Evolutionary conservation across 2,329 filamentous ascomycete species (phyloP), one percentile per base, ranked within the genome.

Genomic region (Ophiostoma ulmi): DNA sequence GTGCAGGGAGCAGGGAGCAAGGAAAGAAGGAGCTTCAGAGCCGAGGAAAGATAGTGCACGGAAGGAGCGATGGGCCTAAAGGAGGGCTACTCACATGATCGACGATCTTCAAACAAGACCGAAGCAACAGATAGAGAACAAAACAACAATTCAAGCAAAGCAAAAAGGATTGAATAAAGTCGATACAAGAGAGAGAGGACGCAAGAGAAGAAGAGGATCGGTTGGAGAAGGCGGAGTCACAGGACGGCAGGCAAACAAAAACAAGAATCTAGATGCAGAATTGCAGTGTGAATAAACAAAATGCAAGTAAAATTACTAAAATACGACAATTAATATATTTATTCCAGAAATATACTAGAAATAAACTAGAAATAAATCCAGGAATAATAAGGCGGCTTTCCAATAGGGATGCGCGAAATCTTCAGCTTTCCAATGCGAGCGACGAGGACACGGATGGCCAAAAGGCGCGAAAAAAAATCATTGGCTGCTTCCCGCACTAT

Each of bases 401-500:
- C 48, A 70, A 70, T 70, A 66, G 55, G 67, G 70, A 65, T 67
- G 70, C 69, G 65, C 10, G 70, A 71, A 65, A 71, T 68, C 58
- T 69, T 66, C 58, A 72, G 68, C 68, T 72, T 31, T 61, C 17
- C 52, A 36, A 36, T 61, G 64, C 69, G 44, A 70, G 31, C 70
- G 41, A 71, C 36, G 31, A 31, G 31, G 31, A 31, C 31, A 31
- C 31, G 52, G 38, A 8, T n/a, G 65, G 64, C n/a, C 64, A 6
- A 70, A 64, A 44, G 22, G 69, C 68, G 61, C 69, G 64, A 58
- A 71, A 72, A 72, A 71, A 68, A 67, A 36, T 48, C 69, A 71
- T 68, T 69, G 70, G 70, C 71, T 69, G 67, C 63, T n/a, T 52
- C 41, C 41, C 36, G 36, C 38, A 67, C 68, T 68, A 71, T 70